Percentiles rank a stretch among this genome's conserved stretches.
Conservation (phyloP, 768 basidiomycete species). For the Podaxis sp. region DNA sequence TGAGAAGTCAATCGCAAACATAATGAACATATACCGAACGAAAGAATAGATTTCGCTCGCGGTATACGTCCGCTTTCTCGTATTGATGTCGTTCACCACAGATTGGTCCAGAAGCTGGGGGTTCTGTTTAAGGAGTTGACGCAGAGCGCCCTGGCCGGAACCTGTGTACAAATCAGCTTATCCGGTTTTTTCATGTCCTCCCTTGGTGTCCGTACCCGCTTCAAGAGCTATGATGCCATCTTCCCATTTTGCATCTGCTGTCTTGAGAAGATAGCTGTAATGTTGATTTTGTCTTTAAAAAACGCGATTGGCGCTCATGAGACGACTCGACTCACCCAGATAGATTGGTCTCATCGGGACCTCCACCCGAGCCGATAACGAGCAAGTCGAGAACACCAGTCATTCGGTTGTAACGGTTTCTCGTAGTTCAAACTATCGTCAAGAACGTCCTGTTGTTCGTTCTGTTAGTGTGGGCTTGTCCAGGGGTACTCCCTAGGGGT, state of each 20-base stretch:
- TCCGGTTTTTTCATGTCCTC: neutral
- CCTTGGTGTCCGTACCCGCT: slow-evolving; percentile 57
- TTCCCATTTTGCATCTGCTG: slow-evolving; percentile 61
- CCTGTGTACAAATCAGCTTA: slow-evolving; percentile 41
- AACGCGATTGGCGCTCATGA: slow-evolving; percentile 15
- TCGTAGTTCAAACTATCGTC: neutral
- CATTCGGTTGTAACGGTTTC: slow-evolving; percentile 21
- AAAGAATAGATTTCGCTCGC: slow-evolving; percentile 55
- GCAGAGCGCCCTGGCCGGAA: slow-evolving; percentile 81
- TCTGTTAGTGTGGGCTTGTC: slow-evolving; percentile 8
- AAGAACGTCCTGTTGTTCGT: neutral
- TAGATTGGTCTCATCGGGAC: slow-evolving; percentile 86
- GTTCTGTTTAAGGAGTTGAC: slow-evolving; percentile 52
- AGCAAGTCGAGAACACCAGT: slow-evolving; percentile 62
- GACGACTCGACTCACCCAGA: slow-evolving; percentile 60
- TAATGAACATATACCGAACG: slow-evolving; percentile 36
- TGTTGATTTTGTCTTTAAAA: slow-evolving; percentile 12
- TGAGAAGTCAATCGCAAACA: neutral
- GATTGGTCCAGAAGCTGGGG: slow-evolving; percentile 49
- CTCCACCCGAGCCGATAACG: slow-evolving; percentile 83
- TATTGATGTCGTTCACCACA: slow-evolving; percentile 20
- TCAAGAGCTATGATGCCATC: slow-evolving; percentile 85
- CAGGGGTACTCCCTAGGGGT: neutral
- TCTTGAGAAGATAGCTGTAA: slow-evolving; percentile 85
- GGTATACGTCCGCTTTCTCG: slow-evolving; percentile 27